phyloP scores from a whole-genome alignment of 148 eudicot genomes.

The Polygonum maritimum region DNA sequence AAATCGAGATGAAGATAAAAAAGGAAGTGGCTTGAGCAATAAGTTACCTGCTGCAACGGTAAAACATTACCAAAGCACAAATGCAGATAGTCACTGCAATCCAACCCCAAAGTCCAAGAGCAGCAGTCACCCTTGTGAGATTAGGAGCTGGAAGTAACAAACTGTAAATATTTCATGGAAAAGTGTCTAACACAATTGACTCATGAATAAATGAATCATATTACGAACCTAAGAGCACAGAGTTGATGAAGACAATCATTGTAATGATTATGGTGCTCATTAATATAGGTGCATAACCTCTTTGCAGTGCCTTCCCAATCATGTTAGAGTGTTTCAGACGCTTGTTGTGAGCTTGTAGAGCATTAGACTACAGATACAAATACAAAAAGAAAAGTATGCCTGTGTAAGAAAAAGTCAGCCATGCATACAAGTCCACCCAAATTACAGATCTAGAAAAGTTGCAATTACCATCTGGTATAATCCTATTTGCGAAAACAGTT shows the following conservation, averaged over 20 bases:
- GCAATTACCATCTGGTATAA: neutral
- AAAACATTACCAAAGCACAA: constrained; percentile 64
- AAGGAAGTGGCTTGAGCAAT: neutral
- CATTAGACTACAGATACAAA: constrained; percentile 53
- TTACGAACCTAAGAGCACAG: constrained; percentile 69
- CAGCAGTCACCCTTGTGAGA: constrained; percentile 67
- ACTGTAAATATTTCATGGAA: neutral
- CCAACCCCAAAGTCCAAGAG: constrained; percentile 78
- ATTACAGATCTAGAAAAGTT: neutral
- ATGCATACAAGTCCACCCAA: neutral
- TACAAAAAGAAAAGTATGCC: neutral
- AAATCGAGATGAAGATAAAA: neutral
- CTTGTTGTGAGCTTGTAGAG: constrained; percentile 43
- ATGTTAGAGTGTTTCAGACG: constrained; percentile 33
- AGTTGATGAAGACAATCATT: constrained; percentile 73
- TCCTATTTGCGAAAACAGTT: neutral
- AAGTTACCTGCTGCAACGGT: constrained; percentile 82
- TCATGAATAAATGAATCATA: neutral
- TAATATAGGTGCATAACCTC: constrained; percentile 65
- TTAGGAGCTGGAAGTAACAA: constrained; percentile 41
- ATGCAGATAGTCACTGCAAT: constrained; percentile 53
- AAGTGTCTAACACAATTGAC: neutral
- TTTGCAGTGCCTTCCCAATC: constrained; percentile 35
- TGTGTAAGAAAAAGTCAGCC: neutral
- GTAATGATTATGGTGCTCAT: constrained; percentile 67